phyloP scores from a whole-genome alignment of 306 rosid genomes.

The Corylus avellana region DNA sequence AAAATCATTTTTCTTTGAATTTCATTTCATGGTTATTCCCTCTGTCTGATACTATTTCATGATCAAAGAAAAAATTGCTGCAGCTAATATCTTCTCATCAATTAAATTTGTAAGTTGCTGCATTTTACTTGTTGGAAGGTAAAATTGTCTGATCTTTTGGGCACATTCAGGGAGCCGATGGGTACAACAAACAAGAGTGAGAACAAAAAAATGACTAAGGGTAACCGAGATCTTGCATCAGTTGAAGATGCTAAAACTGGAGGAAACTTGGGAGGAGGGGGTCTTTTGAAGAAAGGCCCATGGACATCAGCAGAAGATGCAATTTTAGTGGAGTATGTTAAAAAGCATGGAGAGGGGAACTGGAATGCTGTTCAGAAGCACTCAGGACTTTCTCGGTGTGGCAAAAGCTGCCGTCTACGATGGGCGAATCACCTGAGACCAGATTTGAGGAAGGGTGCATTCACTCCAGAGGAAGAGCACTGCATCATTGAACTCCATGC shows the following conservation, averaged over 20 bases:
- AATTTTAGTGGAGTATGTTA: conserved; percentile 57
- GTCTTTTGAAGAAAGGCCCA: conserved; percentile 69
- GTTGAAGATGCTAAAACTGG: conserved; percentile 40
- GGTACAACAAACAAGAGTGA: conserved; percentile 39
- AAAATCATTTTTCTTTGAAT: background rate
- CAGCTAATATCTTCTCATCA: background rate
- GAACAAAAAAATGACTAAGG: conserved; percentile 32
- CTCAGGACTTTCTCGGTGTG: conserved; percentile 70
- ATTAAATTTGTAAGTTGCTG: background rate
- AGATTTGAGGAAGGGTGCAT: conserved; percentile 57
- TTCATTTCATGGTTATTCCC: background rate
- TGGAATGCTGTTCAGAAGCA: conserved; percentile 71
- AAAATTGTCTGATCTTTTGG: conserved; percentile 10
- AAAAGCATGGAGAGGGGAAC: conserved; percentile 64
- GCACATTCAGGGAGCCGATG: conserved; percentile 43
- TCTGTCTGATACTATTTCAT: background rate
- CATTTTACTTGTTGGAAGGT: conserved; percentile 9
- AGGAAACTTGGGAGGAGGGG: conserved; percentile 40
- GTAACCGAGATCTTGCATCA: conserved; percentile 33
- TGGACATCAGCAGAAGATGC: conserved; percentile 77
- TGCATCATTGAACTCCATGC: conserved; percentile 54
- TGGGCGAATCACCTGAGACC: conserved; percentile 83
- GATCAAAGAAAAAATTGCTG: background rate
- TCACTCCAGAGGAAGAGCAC: conserved; percentile 48
- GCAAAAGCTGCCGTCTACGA: conserved; percentile 77